Base-by-base conservation (phyloP, 2,329 filamentous ascomycete species). In the Microcera coccophila region DNA sequence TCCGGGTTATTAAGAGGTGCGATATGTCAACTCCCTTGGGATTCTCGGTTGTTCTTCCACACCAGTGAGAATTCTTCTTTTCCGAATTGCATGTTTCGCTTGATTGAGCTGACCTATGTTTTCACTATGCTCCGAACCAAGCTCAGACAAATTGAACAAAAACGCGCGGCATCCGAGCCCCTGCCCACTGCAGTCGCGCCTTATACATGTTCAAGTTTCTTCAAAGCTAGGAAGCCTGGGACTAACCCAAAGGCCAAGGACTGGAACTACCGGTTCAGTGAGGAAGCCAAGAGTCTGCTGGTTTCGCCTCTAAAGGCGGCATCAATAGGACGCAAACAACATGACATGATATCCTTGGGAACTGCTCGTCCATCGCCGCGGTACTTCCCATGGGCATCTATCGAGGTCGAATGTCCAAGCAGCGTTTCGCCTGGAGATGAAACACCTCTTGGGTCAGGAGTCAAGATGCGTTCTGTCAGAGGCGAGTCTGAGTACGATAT, bases 401-500 rank as follows among this genome's bases (percentile, higher is more conserved):
- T 45, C 14, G 16, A 20, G 9, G 8, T 28, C 24, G 18, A 15
- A 17, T 14, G 38, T 21, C 21, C 20, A 21, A 16, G 8, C 11
- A 3, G 11, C n/a, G 19, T 12, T 17, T n/a, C n/a, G n/a, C n/a
- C n/a, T 16, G 5, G 19, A n/a, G 3, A 16, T 9, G 8, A 17
- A 16, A 9, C 17, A 17, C 22, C 20, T n/a, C 14, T 26, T 11
- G 39, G 17, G 14, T 36, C 36, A 29, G 21, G 33, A 29, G 21
- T 41, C 9, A 3, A 18, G 8, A 24, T 42, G 24, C 4, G 18
- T 7, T 39, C 34, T 12, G 9, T 14, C 28, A 47, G 48, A 11
- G 48, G 47, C 9, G 49, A 57, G 10, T 33, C 26, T 5, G 46
- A 38, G 2, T 56, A 53, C 14, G 51, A 56, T 24, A 39, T 59